Evolutionary conservation across 2,329 filamentous ascomycete species (phyloP).

Genomic region (Penicillium brasilianum): DNA sequence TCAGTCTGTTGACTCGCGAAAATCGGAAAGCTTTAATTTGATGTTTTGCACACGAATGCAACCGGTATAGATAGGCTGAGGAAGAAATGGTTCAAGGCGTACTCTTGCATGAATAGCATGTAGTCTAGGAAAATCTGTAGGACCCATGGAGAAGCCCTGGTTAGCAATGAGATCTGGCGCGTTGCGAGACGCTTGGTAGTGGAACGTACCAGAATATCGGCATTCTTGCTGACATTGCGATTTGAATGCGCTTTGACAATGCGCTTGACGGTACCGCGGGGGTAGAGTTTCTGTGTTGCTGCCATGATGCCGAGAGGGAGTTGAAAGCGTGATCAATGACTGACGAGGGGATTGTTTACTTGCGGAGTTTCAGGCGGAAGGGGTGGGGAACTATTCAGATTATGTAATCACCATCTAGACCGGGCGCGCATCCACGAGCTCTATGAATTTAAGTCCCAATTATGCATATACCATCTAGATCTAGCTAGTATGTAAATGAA

Average conservation of each 20-base stretch:
- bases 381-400: background rate
- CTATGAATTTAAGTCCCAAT: background rate
- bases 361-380: conserved; percentile 6
- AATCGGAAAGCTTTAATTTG: background rate
- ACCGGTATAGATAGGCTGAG: background rate
- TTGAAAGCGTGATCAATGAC: background rate
- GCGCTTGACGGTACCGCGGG: conserved; percentile 82
- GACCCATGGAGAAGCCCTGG: background rate
- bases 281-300: conserved; percentile 75
- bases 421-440: background rate
- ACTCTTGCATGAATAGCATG: conserved; percentile 76
- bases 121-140: conserved; percentile 81
- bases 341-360: conserved; percentile 20
- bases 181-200: background rate
- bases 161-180: conserved; percentile 7
- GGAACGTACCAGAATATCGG: conserved; percentile 74
- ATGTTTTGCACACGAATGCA: background rate
- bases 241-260: conserved; percentile 89
- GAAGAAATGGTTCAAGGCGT: conserved; percentile 33
- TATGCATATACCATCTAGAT: conserved; percentile 5
- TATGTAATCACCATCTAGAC: background rate
- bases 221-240: conserved; percentile 79
- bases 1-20: background rate
- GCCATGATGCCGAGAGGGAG: conserved; percentile 53
- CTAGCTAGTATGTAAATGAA: background rate